These are phyloP conservation scores for Parastagonospora nodorum DNA, from an alignment of 2,329 filamentous ascomycete genomes.

Conservation along the genomic window DNA sequence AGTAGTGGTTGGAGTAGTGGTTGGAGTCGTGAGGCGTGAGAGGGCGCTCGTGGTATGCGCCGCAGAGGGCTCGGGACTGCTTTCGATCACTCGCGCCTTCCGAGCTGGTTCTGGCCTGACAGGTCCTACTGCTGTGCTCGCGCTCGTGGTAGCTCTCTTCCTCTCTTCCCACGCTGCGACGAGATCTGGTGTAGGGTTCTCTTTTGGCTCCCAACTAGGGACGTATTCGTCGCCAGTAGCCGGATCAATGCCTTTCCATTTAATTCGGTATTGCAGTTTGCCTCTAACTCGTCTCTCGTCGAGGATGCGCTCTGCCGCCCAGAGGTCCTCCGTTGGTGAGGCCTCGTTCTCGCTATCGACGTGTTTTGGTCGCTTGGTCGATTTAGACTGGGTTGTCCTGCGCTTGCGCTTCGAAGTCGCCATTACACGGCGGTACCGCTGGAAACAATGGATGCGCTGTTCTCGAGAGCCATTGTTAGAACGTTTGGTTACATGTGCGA, in stretches of 20 bases:
- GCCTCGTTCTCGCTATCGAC: slow-evolving; percentile 10
- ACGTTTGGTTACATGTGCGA: neutral
- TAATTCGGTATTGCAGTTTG: slow-evolving; percentile 55
- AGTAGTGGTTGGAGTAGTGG: too few relatives aligned
- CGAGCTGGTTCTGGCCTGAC: neutral
- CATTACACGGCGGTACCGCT: slow-evolving; percentile 34
- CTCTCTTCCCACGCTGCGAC: slow-evolving; percentile 37
- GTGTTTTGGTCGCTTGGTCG: slow-evolving; percentile 25
- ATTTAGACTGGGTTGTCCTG: slow-evolving; percentile 8
- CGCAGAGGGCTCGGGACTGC: slow-evolving; percentile 14
- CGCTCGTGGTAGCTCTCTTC: neutral
- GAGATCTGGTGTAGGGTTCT: slow-evolving; percentile 38
- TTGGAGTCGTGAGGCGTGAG: neutral
- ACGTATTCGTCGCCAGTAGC: slow-evolving; percentile 54
- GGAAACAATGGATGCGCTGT: neutral
- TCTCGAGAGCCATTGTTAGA: slow-evolving; percentile 27
- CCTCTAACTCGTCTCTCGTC: slow-evolving; percentile 23
- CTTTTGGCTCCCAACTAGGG: slow-evolving; percentile 58
- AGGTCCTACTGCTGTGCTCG: neutral
- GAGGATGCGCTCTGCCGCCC: slow-evolving; percentile 20
- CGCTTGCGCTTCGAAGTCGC: slow-evolving; percentile 30
- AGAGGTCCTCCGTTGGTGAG: slow-evolving; percentile 1
- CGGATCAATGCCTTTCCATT: slow-evolving; percentile 60
- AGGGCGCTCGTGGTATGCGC: neutral
- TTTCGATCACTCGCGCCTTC: slow-evolving; percentile 17